phyloP scores from a whole-genome alignment of 1,284 basidiomycete species.

The Stereum hirsutum region DNA sequence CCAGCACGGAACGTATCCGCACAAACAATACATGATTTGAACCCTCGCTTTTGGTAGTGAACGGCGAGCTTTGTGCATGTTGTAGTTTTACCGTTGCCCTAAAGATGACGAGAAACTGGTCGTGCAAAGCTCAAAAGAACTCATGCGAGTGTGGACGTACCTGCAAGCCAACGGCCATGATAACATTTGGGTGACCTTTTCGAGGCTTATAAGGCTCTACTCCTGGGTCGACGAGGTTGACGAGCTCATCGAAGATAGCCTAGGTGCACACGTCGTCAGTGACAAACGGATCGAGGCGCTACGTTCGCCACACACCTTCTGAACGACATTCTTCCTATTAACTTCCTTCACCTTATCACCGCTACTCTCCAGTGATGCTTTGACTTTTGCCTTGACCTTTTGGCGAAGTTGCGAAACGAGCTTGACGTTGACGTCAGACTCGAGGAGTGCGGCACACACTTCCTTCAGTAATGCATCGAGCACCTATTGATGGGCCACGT shows the following conservation, averaged over 20 bases:
- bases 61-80: constrained; percentile 97
- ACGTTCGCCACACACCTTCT: constrained; percentile 76
- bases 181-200: constrained; percentile 91
- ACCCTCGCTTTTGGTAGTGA: constrained; percentile 94
- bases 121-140: neutral
- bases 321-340: constrained; percentile 81
- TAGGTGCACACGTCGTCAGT: too few species aligned
- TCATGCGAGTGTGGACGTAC: constrained; percentile 27
- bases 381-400: constrained; percentile 86
- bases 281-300: too few species aligned
- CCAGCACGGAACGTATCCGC: constrained; percentile 99
- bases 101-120: constrained; percentile 10
- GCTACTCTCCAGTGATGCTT: constrained; percentile 62
- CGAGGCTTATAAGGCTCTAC: constrained; percentile 94
- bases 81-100: constrained; percentile 98
- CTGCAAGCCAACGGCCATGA: constrained; percentile 97
- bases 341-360: constrained; percentile 73
- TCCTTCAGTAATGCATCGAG: constrained; percentile 93
- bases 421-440: constrained; percentile 98
- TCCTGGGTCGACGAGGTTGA: constrained; percentile 90
- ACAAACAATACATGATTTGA: constrained; percentile 98
- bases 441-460: constrained; percentile 88
- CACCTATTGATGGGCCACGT: constrained; percentile 50
- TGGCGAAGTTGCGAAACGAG: constrained; percentile 83
- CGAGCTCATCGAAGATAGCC: constrained; percentile 97